Evolutionary conservation across 2,329 filamentous ascomycete genomes (phyloP).

Genomic region (Dothideomycetes sp.): DNA sequence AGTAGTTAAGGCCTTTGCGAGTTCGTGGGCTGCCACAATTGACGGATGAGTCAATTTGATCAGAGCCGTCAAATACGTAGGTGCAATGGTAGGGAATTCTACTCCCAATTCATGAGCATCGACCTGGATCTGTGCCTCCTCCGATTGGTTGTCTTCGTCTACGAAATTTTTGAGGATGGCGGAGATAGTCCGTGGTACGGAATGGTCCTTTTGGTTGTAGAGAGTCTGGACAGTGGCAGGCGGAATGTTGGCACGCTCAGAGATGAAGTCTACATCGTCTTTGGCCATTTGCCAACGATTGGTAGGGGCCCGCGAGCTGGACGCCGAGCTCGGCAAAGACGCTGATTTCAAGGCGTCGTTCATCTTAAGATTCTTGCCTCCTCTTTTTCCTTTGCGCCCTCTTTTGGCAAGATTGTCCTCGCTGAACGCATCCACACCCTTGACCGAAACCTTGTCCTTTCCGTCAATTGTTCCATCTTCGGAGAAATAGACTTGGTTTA

Average conservation of each 20-base stretch:
- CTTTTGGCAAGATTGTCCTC: conserved; percentile 41
- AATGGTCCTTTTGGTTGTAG: conserved; percentile 51
- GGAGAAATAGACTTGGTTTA: conserved; percentile 70
- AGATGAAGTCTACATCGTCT: conserved; percentile 51
- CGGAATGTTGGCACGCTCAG: conserved; percentile 40
- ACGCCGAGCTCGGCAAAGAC: conserved; percentile 22
- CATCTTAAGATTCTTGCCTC: conserved; percentile 28
- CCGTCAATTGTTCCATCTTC: conserved; percentile 48
- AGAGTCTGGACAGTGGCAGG: conserved; percentile 43
- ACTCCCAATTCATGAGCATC: conserved; percentile 46
- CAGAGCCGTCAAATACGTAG: conserved; percentile 42
- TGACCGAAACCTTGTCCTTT: conserved; percentile 40
- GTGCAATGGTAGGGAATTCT: conserved; percentile 46
- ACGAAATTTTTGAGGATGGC: conserved; percentile 36
- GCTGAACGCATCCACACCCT: conserved; percentile 76
- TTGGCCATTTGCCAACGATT: conserved; percentile 53
- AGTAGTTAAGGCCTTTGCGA: conserved; percentile 46
- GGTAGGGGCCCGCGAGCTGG: conserved; percentile 16
- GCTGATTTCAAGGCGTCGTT: conserved; percentile 20
- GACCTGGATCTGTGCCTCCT: conserved; percentile 36
- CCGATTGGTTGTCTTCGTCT: conserved; percentile 30
- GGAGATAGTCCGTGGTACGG: conserved; percentile 46
- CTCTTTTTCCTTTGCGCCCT: conserved; percentile 39
- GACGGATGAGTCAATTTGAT: conserved; percentile 50
- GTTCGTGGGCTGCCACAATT: conserved; percentile 48